Conservation (phyloP, 116 monocot species). For the Posidonia oceanica region DNA sequence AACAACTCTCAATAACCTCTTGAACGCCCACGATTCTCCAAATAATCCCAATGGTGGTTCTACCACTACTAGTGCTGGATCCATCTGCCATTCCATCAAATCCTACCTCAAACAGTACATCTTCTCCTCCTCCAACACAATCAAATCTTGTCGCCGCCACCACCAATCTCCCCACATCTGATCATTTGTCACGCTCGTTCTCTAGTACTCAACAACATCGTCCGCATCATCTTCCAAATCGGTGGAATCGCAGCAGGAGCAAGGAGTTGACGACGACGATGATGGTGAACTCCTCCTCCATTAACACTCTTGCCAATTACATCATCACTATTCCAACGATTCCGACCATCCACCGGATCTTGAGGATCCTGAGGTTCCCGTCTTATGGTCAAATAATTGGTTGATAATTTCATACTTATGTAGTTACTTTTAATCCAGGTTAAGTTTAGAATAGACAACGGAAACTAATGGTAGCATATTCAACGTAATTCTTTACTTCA, state of each 20-base stretch:
- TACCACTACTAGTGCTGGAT: no score
- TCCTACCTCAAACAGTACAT: slow-evolving; percentile 9
- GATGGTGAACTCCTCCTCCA: neutral
- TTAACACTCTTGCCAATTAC: neutral
- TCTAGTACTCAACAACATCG: slow-evolving; percentile 17
- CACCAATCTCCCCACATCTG: neutral
- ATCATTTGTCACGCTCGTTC: no score
- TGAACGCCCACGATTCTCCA: neutral
- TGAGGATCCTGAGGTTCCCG: slow-evolving; percentile 35
- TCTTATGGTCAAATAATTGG: no score
- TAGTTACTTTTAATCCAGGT: no score
- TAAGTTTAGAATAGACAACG: no score
- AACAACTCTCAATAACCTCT: neutral
- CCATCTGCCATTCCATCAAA: slow-evolving; percentile 4
- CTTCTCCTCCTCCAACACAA: slow-evolving; percentile 20
- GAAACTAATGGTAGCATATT: no score
- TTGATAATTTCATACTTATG: no score
- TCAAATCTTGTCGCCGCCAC: neutral
- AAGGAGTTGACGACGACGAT: no score
- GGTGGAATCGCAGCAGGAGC: slow-evolving; percentile 6
- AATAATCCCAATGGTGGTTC: no score
- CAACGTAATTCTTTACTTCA: no score
- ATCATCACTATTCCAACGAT: no score
- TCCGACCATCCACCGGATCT: slow-evolving; percentile 27
- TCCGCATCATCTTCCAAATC: slow-evolving; percentile 47